Conservation (phyloP, 257 asterid species). For the Verbascum thapsus region DNA sequence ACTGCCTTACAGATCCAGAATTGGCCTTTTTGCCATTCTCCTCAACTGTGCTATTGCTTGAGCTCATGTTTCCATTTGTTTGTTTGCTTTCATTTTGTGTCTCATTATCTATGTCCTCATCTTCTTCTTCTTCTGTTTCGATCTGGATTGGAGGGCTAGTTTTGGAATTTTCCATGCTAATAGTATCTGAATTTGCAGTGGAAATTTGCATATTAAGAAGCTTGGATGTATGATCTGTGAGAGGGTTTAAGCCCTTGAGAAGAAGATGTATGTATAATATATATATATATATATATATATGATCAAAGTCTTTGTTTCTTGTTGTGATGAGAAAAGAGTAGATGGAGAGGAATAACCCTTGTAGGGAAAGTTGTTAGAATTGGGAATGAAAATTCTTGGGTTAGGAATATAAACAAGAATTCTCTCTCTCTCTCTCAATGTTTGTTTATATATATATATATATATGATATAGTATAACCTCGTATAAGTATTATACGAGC, state of each 20-base stretch:
- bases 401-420: conserved; percentile 43
- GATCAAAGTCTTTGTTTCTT: background rate
- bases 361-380: conserved; percentile 49
- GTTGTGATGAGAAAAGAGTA: conserved; percentile 21
- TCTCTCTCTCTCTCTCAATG: conserved; percentile 36
- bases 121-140: conserved; percentile 26
- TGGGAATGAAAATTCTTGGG: conserved; percentile 55
- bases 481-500: too few species aligned
- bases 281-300: background rate
- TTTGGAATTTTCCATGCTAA: conserved; percentile 34
- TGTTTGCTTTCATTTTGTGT: conserved; percentile 25
- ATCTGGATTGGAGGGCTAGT: conserved; percentile 25
- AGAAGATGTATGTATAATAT: too few species aligned
- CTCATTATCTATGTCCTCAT: conserved; percentile 5
- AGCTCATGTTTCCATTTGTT: conserved; percentile 40
- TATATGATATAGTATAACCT: too few species aligned
- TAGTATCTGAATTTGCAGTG: background rate
- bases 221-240: too few species aligned
- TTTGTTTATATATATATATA: too few species aligned
- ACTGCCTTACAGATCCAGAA: conserved; percentile 59
- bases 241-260: too few species aligned
- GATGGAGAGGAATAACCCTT: conserved; percentile 34
- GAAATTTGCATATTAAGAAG: conserved; percentile 3
- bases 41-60: conserved; percentile 64
- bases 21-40: conserved; percentile 44